Conservation (phyloP, 2,329 filamentous ascomycete genomes). For the Alternaria hordeiaustralica region DNA sequence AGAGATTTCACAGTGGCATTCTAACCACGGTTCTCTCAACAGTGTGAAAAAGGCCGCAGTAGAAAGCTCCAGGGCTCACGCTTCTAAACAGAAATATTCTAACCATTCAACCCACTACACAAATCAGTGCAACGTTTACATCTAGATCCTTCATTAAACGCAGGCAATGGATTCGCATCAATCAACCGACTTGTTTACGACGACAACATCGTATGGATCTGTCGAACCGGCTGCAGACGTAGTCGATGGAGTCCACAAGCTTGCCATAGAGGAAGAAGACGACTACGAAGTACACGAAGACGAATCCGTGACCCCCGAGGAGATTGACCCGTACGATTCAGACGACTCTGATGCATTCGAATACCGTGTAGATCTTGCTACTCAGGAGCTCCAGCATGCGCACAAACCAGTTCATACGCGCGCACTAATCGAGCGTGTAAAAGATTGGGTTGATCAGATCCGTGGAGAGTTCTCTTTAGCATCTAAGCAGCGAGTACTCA, state of each 20-base stretch:
- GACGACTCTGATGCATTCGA: not conserved
- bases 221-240: not conserved
- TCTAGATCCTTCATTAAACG: not conserved
- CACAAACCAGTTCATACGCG: conserved; percentile 3
- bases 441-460: not conserved
- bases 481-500: not conserved
- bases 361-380: not conserved
- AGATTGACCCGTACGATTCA: not conserved
- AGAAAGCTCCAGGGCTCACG: not conserved
- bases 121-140: not conserved
- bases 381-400: not conserved
- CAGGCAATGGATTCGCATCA: not conserved
- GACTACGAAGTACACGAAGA: not conserved
- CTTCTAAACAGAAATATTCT: not conserved
- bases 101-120: not conserved
- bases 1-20: not conserved
- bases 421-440: not conserved
- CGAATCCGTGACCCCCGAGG: not conserved
- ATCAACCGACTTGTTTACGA: not conserved
- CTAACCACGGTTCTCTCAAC: not conserved
- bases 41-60: not conserved
- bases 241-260: not conserved
- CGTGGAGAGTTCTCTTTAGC: not conserved
- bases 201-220: not conserved
- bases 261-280: not conserved